Percentiles rank a stretch among this genome's conserved stretches.
These are phyloP conservation scores for Aspergillus steynii DNA, from an alignment of 495 filamentous ascomycete species.

Conservation along the genomic window DNA sequence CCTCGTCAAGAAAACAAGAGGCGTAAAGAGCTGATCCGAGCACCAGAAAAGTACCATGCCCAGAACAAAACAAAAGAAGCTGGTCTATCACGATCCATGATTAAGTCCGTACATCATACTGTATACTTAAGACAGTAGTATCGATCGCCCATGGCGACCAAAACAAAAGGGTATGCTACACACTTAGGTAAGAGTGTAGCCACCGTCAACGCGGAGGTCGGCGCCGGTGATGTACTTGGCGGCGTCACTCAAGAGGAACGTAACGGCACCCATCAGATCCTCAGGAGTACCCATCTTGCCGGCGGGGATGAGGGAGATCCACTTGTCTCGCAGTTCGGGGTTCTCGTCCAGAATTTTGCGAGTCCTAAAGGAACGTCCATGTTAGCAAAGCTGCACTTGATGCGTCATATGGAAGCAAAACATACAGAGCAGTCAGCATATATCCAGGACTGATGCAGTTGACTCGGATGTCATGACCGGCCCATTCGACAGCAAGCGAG, in stretches of 20 bases:
- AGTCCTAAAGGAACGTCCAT: slow-evolving; percentile 54
- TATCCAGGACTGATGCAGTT: slow-evolving; percentile 93
- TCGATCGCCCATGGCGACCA: not conserved
- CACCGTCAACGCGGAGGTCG: slow-evolving; percentile 87
- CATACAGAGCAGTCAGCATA: slow-evolving; percentile 85
- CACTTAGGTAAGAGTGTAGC: slow-evolving; percentile 79
- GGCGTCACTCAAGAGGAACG: slow-evolving; percentile 86
- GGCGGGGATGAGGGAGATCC: slow-evolving; percentile 87
- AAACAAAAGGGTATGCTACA: not conserved
- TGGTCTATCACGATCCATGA: not conserved
- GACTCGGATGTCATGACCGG: slow-evolving; percentile 76
- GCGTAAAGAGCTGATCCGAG: slow-evolving; percentile 2
- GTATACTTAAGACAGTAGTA: slow-evolving; percentile 1
- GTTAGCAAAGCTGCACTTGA: slow-evolving; percentile 17
- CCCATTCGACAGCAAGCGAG: slow-evolving; percentile 88
- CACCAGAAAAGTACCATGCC: slow-evolving; percentile 4
- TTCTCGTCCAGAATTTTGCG: slow-evolving; percentile 94
- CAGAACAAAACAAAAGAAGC: not conserved
- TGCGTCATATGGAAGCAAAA: not conserved
- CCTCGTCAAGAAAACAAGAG: slow-evolving; percentile 6
- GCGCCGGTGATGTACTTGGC: slow-evolving; percentile 85
- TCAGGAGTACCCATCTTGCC: slow-evolving; percentile 91
- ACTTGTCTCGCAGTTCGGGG: slow-evolving; percentile 79
- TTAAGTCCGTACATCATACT: slow-evolving; percentile 9
- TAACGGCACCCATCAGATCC: slow-evolving; percentile 91